These are phyloP conservation scores for Ceratocystis cacaofunesta DNA, from an alignment of 2,329 filamentous ascomycete species.

Conservation along the genomic window DNA sequence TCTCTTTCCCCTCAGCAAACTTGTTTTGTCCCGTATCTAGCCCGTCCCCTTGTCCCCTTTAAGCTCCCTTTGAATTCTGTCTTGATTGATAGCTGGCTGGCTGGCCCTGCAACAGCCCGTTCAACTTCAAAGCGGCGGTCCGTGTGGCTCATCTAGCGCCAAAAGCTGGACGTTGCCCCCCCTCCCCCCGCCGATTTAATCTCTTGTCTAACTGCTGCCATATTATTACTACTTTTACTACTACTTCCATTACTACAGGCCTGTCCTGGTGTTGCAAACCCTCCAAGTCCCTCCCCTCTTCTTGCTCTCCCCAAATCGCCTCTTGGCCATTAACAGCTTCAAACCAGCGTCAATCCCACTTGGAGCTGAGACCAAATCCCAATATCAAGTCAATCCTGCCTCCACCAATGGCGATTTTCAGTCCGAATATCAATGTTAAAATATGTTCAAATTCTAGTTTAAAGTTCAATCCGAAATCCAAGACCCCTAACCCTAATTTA, in stretches of 20 bases:
- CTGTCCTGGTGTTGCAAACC: too few relatives aligned
- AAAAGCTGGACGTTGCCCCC: background rate
- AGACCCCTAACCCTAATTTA: background rate
- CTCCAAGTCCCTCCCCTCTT: too few relatives aligned
- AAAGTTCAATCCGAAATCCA: too few relatives aligned
- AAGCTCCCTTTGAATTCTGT: background rate
- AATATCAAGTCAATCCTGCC: too few relatives aligned
- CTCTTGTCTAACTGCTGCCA: background rate
- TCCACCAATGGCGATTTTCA: too few relatives aligned
- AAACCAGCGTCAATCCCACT: too few relatives aligned
- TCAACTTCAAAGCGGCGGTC: constrained; percentile 3
- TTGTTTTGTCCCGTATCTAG: background rate
- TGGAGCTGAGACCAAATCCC: too few relatives aligned
- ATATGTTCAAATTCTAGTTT: too few relatives aligned
- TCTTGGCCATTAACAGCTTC: too few relatives aligned
- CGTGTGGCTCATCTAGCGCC: constrained; percentile 5
- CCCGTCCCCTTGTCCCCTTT: background rate
- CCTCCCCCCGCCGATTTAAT: background rate
- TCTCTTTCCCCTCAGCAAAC: too few relatives aligned
- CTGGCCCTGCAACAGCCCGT: background rate
- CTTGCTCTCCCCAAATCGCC: too few relatives aligned
- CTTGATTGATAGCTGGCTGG: background rate
- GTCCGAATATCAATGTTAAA: too few relatives aligned
- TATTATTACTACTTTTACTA: background rate
- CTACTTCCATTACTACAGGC: background rate